Evolutionary conservation across 2,329 filamentous ascomycete genomes (phyloP).

Genomic region (Chalaropsis ovoidea): DNA sequence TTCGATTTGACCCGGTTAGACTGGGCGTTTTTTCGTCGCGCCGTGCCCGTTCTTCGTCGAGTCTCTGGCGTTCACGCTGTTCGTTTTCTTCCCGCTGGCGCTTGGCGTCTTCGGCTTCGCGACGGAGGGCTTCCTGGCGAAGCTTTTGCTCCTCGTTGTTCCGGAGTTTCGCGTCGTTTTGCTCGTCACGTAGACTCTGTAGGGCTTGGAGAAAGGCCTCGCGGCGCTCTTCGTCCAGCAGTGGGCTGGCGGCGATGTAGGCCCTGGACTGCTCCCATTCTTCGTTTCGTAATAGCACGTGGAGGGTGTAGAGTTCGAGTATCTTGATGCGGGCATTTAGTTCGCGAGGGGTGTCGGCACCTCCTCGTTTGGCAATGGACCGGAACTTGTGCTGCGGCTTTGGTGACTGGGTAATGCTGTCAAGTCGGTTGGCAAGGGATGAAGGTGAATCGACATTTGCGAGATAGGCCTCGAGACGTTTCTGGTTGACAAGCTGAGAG

Average conservation of each 20-base stretch:
- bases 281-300: constrained; percentile 83
- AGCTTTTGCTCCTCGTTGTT: constrained; percentile 49
- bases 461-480: constrained; percentile 78
- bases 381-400: constrained; percentile 34
- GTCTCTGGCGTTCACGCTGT: constrained; percentile 42
- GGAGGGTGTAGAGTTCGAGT: constrained; percentile 86
- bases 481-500: constrained; percentile 73
- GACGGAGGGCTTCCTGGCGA: constrained; percentile 48
- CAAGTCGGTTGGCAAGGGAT: constrained; percentile 57
- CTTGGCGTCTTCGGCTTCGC: constrained; percentile 48
- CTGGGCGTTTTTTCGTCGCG: constrained; percentile 42
- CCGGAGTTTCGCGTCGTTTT: constrained; percentile 57
- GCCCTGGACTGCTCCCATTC: constrained; percentile 94
- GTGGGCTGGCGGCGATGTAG: constrained; percentile 76
- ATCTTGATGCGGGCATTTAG: constrained; percentile 80
- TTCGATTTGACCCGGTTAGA: constrained; percentile 32
- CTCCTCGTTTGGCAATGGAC: constrained; percentile 45
- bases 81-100: constrained; percentile 50
- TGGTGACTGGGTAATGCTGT: constrained; percentile 34
- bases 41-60: constrained; percentile 45
- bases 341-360: constrained; percentile 73
- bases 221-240: constrained; percentile 83
- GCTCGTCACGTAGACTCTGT: constrained; percentile 74
- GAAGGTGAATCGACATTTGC: constrained; percentile 53
- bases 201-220: constrained; percentile 83